phyloP scores from a whole-genome alignment of 768 basidiomycete species.

The Mycena olivaceomarginata region DNA sequence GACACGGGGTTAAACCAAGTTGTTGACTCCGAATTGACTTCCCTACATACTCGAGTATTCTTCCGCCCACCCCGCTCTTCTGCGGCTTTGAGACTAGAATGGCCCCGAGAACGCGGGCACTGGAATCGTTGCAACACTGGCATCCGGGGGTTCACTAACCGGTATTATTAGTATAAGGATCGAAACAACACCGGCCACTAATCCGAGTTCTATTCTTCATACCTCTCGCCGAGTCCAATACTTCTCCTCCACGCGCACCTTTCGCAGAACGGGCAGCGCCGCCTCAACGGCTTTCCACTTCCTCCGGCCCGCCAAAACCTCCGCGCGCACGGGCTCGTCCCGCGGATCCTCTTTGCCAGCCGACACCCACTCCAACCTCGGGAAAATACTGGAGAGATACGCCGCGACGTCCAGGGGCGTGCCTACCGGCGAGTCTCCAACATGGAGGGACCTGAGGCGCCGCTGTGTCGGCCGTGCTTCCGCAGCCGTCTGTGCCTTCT shows the following conservation, averaged over 20 bases:
- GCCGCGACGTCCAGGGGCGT: slow-evolving; percentile 24
- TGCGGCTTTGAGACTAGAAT: slow-evolving; percentile 19
- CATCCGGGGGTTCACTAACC: slow-evolving; percentile 3
- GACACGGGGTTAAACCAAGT: too few species aligned
- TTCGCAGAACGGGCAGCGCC: slow-evolving; percentile 22
- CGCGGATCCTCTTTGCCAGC: slow-evolving; percentile 12
- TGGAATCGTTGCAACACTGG: slow-evolving; percentile 17
- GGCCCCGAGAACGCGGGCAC: slow-evolving; percentile 13
- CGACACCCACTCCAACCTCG: slow-evolving; percentile 13
- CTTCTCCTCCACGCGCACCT: slow-evolving; percentile 24
- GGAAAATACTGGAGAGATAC: slow-evolving; percentile 29
- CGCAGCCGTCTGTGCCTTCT: background rate
- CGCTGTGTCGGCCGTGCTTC: slow-evolving; percentile 7
- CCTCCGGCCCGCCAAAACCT: slow-evolving; percentile 2
- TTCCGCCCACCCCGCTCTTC: slow-evolving; percentile 6
- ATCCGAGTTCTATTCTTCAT: slow-evolving; percentile 19
- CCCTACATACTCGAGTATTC: background rate
- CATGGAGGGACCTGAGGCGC: background rate
- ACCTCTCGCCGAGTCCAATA: slow-evolving; percentile 33
- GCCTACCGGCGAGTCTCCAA: slow-evolving; percentile 7
- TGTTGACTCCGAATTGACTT: slow-evolving; percentile 1
- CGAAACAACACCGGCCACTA: slow-evolving; percentile 23
- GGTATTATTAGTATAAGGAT: slow-evolving; percentile 15
- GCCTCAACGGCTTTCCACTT: slow-evolving; percentile 12
- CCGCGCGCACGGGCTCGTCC: slow-evolving; percentile 14